Base-by-base conservation (phyloP, 495 filamentous ascomycete species). In the Penicillium samsonianum region DNA sequence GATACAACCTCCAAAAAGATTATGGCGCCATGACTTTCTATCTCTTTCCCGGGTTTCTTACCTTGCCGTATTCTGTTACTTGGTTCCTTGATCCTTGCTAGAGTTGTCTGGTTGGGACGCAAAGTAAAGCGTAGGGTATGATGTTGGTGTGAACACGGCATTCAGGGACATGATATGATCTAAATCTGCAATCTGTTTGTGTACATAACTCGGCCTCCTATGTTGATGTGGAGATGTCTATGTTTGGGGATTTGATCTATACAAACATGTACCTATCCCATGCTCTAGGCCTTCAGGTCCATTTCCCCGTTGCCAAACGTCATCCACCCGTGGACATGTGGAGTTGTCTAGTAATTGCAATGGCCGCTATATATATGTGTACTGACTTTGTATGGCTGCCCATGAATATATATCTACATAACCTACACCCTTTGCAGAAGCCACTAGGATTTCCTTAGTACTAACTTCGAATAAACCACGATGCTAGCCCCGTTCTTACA, bases 21-120 rank as follows among this genome's bases (percentile, higher is more conserved):
- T 61, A 76, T 74, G 74, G 73, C 73, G 73, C 74, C 73, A 76
- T 73, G 74, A 77, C 65, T 46, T 62, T 75, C 46, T 60, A 63
- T 67, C 44, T 61, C 55, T 55, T 16, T 22, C 16, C 23, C 37
- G 26, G 50, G 50, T 43, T 28, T 42, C 20, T 11, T 16, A 6
- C 35, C 17, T 42, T 38, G 7, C 2, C 26, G 38, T 53, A 41
- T 53, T 31, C 40, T 42, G 2, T 5, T 7, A 23, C 49, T 17
- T 20, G 23, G 3, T 52, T 26, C 16, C 25, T 45, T 11, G 14
- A n/a, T 5, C 4, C 43, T 45, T 28, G 43, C 23, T 46, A 46
- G 14, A 44, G 10, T 44, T 9, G 26, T 26, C 30, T n/a, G 11
- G 16, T 12, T 4, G 8, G 14, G n/a, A 41, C 2, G 16, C 25